Percentiles rank a stretch among this genome's conserved stretches.
These are phyloP conservation scores for Candida maris DNA, from an alignment of 805 yeast genomes.

Conservation along the genomic window DNA sequence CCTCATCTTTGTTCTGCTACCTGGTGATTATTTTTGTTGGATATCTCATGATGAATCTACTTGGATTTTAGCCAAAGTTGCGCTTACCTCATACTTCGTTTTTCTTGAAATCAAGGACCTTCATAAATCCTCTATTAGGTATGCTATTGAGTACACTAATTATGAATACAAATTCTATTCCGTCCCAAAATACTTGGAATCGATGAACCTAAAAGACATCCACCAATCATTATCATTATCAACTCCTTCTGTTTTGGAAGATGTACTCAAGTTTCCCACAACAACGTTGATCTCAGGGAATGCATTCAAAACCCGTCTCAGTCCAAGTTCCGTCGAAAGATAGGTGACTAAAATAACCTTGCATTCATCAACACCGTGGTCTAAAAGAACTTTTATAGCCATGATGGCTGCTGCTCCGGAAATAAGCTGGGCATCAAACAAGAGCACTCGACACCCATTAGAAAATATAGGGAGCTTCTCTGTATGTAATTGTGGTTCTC, in stretches of 20 bases:
- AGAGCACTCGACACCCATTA: conserved; percentile 44
- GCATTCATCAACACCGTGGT: conserved; percentile 63
- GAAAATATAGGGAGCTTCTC: conserved; percentile 56
- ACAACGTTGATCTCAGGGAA: conserved; percentile 68
- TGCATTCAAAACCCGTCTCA: conserved; percentile 68
- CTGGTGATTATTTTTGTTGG: conserved; percentile 74
- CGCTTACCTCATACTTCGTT: neutral
- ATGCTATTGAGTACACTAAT: too few species aligned
- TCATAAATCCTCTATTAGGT: too few species aligned
- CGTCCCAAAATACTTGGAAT: conserved; percentile 76
- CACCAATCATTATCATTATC: conserved; percentile 48
- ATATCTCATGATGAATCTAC: conserved; percentile 60
- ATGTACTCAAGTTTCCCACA: conserved; percentile 59
- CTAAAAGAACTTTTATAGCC: conserved; percentile 86
- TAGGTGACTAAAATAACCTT: conserved; percentile 69
- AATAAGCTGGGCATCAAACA: conserved; percentile 83
- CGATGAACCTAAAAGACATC: conserved; percentile 68
- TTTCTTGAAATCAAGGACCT: too few species aligned
- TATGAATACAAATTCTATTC: too few species aligned
- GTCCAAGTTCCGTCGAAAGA: conserved; percentile 74
- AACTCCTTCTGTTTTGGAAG: conserved; percentile 16
- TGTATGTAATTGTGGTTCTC: conserved; percentile 92
- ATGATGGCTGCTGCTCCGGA: conserved; percentile 93
- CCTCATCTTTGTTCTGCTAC: conserved; percentile 76
- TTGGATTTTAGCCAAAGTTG: conserved; percentile 39